These are phyloP conservation scores for Pythium biforme DNA, from an alignment of 352 stramenopile genomes.

Conservation along the genomic window DNA sequence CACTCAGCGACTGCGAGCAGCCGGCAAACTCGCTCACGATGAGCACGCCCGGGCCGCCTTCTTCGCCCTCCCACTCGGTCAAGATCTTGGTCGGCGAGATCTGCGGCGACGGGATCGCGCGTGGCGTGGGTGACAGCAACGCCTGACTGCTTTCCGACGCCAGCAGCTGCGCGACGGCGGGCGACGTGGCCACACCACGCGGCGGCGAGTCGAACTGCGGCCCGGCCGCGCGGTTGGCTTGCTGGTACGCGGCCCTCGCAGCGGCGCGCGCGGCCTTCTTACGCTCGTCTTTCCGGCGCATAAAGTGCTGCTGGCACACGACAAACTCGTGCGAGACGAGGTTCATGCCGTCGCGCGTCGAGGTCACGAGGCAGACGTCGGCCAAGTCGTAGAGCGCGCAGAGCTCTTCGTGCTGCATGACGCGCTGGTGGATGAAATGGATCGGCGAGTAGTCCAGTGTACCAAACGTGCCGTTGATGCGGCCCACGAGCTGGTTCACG, in stretches of 20 bases:
- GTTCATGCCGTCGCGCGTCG: constrained; percentile 90
- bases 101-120: constrained; percentile 20
- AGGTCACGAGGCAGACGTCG: constrained; percentile 88
- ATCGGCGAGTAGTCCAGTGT: constrained; percentile 85
- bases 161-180: background rate
- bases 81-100: constrained; percentile 52
- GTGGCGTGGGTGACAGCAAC: background rate
- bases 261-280: constrained; percentile 46
- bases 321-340: constrained; percentile 90
- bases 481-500: constrained; percentile 86
- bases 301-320: constrained; percentile 86
- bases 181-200: background rate
- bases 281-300: constrained; percentile 70
- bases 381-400: constrained; percentile 87
- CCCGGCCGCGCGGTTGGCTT: constrained; percentile 42
- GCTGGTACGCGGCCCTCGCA: constrained; percentile 20
- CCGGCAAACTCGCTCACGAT: constrained; percentile 89
- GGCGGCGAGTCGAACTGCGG: constrained; percentile 28
- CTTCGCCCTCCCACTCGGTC: constrained; percentile 76
- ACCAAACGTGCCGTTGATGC: constrained; percentile 87
- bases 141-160: background rate
- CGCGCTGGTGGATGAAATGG: constrained; percentile 80
- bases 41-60: constrained; percentile 79
- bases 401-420: too few species aligned
- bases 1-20: constrained; percentile 83